Conservation (phyloP, 495 filamentous ascomycete species). For the Podospora pseudoanserina region DNA sequence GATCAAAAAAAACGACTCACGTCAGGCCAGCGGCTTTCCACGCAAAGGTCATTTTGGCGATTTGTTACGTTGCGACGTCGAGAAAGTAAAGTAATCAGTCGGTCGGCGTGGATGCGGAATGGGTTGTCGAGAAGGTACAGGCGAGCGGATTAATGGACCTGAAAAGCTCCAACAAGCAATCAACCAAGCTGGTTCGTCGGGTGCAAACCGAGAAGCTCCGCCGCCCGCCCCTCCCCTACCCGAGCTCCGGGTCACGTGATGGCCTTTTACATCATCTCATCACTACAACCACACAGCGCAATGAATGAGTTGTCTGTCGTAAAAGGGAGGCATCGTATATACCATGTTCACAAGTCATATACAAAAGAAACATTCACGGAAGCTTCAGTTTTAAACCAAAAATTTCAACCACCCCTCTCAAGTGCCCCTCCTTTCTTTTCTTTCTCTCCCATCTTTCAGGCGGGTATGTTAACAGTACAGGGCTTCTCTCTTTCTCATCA, state of each 20-base stretch:
- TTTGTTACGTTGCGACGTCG: slow-evolving; percentile 26
- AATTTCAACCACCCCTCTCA: not conserved
- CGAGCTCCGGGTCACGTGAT: slow-evolving; percentile 33
- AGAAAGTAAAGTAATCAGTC: slow-evolving; percentile 22
- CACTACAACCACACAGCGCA: not conserved
- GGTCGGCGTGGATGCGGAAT: slow-evolving; percentile 17
- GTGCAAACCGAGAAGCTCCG: slow-evolving; percentile 33
- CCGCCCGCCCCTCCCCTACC: not conserved
- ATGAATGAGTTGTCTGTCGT: not conserved
- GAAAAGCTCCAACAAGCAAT: slow-evolving; percentile 27
- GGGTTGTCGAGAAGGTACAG: slow-evolving; percentile 10
- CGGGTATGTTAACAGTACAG: not conserved
- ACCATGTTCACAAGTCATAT: not conserved
- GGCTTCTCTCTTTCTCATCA: slow-evolving; percentile 1
- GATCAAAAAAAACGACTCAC: slow-evolving; percentile 51
- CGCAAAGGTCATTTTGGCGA: slow-evolving; percentile 87
- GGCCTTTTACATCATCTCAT: not conserved
- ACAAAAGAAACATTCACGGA: slow-evolving; percentile 3
- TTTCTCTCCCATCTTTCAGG: not conserved
- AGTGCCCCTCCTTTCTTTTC: not conserved
- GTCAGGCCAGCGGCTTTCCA: slow-evolving; percentile 98
- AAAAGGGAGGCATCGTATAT: not conserved
- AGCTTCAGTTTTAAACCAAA: slow-evolving; percentile 2
- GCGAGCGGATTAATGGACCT: slow-evolving; percentile 14
- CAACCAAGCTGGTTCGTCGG: not conserved